Base-by-base conservation (phyloP, 768 basidiomycete genomes). In the Amanita exitialis region DNA sequence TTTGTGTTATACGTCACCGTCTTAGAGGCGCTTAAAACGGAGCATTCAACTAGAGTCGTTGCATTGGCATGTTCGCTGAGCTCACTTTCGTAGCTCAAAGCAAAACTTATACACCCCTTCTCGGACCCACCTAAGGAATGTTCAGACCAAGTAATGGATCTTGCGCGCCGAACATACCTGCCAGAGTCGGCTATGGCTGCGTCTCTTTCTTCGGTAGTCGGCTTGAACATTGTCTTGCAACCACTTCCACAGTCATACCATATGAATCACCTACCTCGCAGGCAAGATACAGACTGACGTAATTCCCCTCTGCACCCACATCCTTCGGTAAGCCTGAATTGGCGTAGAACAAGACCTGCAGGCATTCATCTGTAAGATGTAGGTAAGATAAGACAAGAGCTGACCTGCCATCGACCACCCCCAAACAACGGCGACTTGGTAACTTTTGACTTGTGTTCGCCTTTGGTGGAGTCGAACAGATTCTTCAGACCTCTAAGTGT, bases 51-150 rank as follows among this genome's bases (percentile, higher is more conserved):
- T 30, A 30, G 16, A 23, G 10, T 18, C 41, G 20, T 23, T 5
- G 20, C 28, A 8, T 39, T 9, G 20, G 20, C 4, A 44, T 21
- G 45, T 20, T 32, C 35, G 18, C 35, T 20, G 18, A 47, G 18
- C 58, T 56, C 56, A 82, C 87, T 79, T 85, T 60, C 79, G 77
- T 57, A 92, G 69, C 60, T 91, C 90, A 57, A 93, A 91, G 53
- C 76, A 80, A 63, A 92, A 93, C 59, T 82, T 89, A 68, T 79
- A 92, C n/a, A 84, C 67, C 1, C 90, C 90, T 52, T 90, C 85
- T 13, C 90, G 78, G n/a, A 76, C 66, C 90, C 90, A 93, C 69
- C 86, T 90, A 52, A 32, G 46, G 46, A 38, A 32, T 1, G 16
- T 32, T 34, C 27, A 6, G 9, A 5, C 35, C 39, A 10, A 0